Conservation (phyloP, 495 filamentous ascomycete species). For the Penicillium flavigenum region DNA sequence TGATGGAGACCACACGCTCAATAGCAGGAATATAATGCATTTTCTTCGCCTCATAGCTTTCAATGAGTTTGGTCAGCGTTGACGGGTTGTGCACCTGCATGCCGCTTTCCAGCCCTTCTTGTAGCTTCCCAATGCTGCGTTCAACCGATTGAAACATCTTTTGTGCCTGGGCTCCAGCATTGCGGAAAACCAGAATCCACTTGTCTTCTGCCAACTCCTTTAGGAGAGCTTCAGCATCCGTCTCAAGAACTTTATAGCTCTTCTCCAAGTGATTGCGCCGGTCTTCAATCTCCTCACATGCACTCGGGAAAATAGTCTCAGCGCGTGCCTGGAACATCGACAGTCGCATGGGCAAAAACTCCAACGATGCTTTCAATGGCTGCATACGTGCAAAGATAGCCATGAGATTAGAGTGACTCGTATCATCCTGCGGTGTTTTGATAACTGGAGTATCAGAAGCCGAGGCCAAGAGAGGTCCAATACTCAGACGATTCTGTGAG, state of each 20-base stretch:
- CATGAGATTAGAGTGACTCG: conserved; percentile 70
- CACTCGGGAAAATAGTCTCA: conserved; percentile 74
- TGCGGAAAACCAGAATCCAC: conserved; percentile 92
- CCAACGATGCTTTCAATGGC: conserved; percentile 84
- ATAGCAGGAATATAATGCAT: conserved; percentile 94
- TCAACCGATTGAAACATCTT: conserved; percentile 94
- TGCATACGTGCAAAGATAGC: conserved; percentile 93
- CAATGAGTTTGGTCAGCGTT: conserved; percentile 71
- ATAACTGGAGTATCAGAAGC: conserved; percentile 59
- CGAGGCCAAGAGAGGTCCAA: conserved; percentile 56
- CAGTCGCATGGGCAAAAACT: conserved; percentile 95
- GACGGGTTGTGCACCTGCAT: conserved; percentile 67
- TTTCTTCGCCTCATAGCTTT: conserved; percentile 94
- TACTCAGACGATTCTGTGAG: conserved; percentile 63
- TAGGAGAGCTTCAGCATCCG: conserved; percentile 80
- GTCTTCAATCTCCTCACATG: conserved; percentile 82
- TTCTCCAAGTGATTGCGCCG: conserved; percentile 68
- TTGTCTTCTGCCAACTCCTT: conserved; percentile 91
- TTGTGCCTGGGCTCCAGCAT: conserved; percentile 86
- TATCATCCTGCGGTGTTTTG: conserved; percentile 68
- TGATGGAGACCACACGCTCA: conserved; percentile 82
- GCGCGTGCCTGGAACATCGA: conserved; percentile 80
- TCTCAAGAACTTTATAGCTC: conserved; percentile 77
- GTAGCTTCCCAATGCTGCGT: conserved; percentile 76
- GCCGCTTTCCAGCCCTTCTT: conserved; percentile 73